A percentile compares a stretch with the other conserved stretches of the same genome.
Evolutionary conservation across 2,329 filamentous ascomycete species (phyloP).

Genomic region (Alternaria triticina): DNA sequence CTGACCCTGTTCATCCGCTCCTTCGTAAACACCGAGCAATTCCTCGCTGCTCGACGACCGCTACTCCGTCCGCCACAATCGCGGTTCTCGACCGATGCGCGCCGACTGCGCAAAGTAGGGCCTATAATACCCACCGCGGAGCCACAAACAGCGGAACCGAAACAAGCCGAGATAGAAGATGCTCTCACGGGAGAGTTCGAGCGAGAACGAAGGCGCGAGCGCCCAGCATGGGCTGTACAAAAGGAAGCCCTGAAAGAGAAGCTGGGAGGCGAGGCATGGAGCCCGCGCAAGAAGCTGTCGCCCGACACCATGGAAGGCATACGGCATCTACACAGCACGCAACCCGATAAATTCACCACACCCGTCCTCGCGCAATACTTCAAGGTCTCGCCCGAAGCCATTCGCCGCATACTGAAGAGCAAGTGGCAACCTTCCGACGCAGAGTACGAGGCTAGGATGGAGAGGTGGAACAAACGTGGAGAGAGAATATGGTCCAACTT

Average conservation of each 20-base stretch:
- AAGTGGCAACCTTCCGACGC: constrained; percentile 70
- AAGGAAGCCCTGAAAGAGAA: constrained; percentile 78
- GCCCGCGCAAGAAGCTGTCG: constrained; percentile 83
- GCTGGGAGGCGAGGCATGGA: constrained; percentile 78
- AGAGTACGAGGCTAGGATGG: constrained; percentile 52
- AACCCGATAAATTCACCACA: constrained; percentile 79
- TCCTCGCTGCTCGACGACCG: constrained; percentile 6
- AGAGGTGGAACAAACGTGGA: constrained; percentile 57
- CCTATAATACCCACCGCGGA: background rate
- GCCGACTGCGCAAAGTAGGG: constrained; percentile 1
- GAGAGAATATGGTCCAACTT: constrained; percentile 57
- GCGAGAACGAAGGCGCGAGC: constrained; percentile 22
- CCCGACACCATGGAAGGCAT: constrained; percentile 93
- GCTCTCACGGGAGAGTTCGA: constrained; percentile 42
- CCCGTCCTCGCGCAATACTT: constrained; percentile 77
- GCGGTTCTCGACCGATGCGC: constrained; percentile 23
- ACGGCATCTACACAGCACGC: constrained; percentile 77
- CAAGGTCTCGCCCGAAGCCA: constrained; percentile 83
- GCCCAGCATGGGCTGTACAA: constrained; percentile 73
- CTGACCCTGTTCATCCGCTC: constrained; percentile 32
- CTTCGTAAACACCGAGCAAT: constrained; percentile 7
- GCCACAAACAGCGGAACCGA: background rate
- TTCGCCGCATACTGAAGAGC: constrained; percentile 82
- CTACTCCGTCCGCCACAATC: constrained; percentile 10
- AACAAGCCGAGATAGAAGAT: constrained; percentile 20